Conservation (phyloP, 2,329 filamentous ascomycete species). For the Gnomoniopsis smithogilvyi region DNA sequence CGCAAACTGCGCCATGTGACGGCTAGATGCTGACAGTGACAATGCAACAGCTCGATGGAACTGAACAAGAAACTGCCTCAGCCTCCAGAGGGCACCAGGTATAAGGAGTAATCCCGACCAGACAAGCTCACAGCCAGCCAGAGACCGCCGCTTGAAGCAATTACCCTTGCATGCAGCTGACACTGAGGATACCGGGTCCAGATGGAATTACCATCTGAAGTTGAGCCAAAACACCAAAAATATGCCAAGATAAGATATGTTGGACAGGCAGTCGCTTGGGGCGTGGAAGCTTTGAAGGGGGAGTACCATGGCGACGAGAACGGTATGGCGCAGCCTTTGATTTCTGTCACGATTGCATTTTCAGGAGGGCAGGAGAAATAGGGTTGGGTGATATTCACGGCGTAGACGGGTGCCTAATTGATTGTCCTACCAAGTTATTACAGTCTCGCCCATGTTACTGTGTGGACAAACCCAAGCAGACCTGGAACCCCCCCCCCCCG, state of each 20-base stretch:
- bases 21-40: slow-evolving; percentile 20
- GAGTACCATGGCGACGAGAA: neutral
- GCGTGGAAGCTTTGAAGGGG: neutral
- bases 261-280: neutral
- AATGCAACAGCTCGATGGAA: slow-evolving; percentile 78
- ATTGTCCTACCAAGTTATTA: neutral
- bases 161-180: neutral
- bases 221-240: neutral
- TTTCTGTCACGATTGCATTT: slow-evolving; percentile 17
- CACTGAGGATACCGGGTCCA: neutral
- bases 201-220: no score
- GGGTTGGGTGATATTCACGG: slow-evolving; percentile 8
- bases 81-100: slow-evolving; percentile 75
- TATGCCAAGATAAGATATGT: neutral
- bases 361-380: slow-evolving; percentile 3
- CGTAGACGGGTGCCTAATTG: slow-evolving; percentile 15
- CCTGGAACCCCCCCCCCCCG: no score
- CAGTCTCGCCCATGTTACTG: neutral
- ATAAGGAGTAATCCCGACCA: slow-evolving; percentile 23
- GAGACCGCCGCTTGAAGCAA: neutral
- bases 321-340: neutral
- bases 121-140: neutral
- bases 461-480: no score
- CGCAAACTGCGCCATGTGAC: no score
- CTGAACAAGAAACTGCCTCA: slow-evolving; percentile 95